Base-by-base conservation (phyloP, 225 moss, liverwort and hornwort genomes). In the Straminergon stramineum region DNA sequence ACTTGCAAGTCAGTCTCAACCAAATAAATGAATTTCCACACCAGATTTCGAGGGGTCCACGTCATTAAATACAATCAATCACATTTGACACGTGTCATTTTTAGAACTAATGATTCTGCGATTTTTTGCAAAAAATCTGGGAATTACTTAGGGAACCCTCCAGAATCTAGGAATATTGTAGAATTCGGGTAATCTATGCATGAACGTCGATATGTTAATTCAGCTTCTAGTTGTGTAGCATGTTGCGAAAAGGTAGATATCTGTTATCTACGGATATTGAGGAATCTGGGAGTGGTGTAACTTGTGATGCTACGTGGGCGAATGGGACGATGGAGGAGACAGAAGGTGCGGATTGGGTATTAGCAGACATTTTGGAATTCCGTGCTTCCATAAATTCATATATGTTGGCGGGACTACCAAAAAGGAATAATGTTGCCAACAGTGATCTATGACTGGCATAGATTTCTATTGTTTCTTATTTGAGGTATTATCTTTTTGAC, bases 31-130 rank as follows among this genome's bases (percentile, higher is more conserved):
- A 28, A 79, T 39, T 41, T 60, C 41, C 80, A 60, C 60, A 5
- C 60, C 80, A 41, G 13, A 30, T 30, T 39, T 28, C 1, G 0
- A 7, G 0, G 7, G 5, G 11, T 41, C 41, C 80, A 60, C 8
- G 19, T 60, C 80, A 41, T 17, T 8, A 5, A 2, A 1, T 3
- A 18, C 60, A 39, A 41, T 19, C 41, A 30, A 13, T 3, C 41
- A 30, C 2, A 41, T 60, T n/a, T n/a, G 81, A 41, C 81, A 81
- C 1, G 30, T 41, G 60, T 41, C 18, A 4, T 10, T 17, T n/a
- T 9, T 4, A 0, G 2, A 27, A 17, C 1, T 7, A 2, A 26
- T 1, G 57, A 10, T 10, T 2, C 15, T 15, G 35, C 24, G 2
- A 2, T 11, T 15, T 16, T 16, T n/a, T 1, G 6, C 17, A 26